Conservation (phyloP, 331 rosid genomes). For the Prunus yedoensis region DNA sequence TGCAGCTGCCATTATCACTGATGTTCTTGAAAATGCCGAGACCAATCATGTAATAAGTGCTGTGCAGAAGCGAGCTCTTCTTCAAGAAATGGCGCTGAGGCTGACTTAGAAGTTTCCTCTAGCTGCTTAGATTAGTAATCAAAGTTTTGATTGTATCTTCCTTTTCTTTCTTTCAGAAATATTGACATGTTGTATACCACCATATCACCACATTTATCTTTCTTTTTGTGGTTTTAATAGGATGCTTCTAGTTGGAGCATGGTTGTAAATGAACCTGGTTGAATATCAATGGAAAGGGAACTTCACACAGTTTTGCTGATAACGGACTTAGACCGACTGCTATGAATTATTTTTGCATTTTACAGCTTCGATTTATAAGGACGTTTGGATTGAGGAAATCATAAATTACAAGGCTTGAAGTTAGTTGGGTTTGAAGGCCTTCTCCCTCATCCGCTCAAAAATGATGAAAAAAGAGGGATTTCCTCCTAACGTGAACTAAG, state of each 20-base stretch:
- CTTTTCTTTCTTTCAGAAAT: neutral
- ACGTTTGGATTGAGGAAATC: no score
- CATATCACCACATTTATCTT: constrained; percentile 22
- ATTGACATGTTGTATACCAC: constrained; percentile 20
- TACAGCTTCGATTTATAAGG: no score
- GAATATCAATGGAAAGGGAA: constrained; percentile 28
- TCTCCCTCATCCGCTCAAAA: constrained; percentile 15
- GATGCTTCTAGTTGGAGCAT: constrained; percentile 28
- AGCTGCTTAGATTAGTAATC: constrained; percentile 26
- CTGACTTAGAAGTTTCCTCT: constrained; percentile 43
- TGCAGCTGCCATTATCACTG: constrained; percentile 87
- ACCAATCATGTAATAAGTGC: constrained; percentile 76
- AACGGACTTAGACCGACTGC: neutral
- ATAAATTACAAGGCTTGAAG: neutral
- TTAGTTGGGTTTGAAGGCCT: neutral
- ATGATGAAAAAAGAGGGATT: neutral
- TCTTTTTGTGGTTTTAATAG: constrained; percentile 27
- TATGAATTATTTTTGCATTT: no score
- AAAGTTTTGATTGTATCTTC: constrained; percentile 39
- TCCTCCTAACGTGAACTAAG: no score
- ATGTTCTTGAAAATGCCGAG: constrained; percentile 89
- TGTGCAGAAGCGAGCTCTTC: constrained; percentile 84
- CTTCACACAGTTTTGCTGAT: neutral
- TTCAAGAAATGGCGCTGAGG: constrained; percentile 89
- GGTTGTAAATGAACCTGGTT: constrained; percentile 42